A percentile compares a stretch with the other conserved stretches of the same genome.
phyloP scores from a whole-genome alignment of 768 basidiomycete genomes.

The Serpula lacrymans region DNA sequence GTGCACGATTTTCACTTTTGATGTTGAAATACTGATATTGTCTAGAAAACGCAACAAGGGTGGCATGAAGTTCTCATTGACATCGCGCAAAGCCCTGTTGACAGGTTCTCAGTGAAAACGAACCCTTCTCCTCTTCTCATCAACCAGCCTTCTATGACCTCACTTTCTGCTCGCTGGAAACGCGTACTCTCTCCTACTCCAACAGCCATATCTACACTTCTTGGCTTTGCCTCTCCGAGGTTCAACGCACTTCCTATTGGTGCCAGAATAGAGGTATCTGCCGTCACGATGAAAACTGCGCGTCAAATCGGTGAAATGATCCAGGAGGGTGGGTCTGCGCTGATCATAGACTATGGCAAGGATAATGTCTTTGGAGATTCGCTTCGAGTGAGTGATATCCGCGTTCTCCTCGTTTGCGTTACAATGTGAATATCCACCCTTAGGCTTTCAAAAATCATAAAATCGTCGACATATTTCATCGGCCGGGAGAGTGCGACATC shows the following conservation, averaged over 20 bases:
- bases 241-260: slow-evolving; percentile 69
- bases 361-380: slow-evolving; percentile 66
- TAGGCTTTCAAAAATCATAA: slow-evolving; percentile 91
- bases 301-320: slow-evolving; percentile 67
- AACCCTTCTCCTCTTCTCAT: slow-evolving; percentile 8
- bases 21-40: background rate
- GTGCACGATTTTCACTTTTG: background rate
- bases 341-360: slow-evolving; percentile 90
- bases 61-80: slow-evolving; percentile 86
- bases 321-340: slow-evolving; percentile 49
- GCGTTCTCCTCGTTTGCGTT: slow-evolving; percentile 1
- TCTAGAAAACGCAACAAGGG: slow-evolving; percentile 70
- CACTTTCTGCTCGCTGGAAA: slow-evolving; percentile 44
- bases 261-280: slow-evolving; percentile 77
- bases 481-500: slow-evolving; percentile 85
- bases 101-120: slow-evolving; percentile 22
- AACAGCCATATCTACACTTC: slow-evolving; percentile 49
- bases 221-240: slow-evolving; percentile 64
- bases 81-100: slow-evolving; percentile 37
- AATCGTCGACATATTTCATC: slow-evolving; percentile 78
- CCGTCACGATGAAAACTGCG: slow-evolving; percentile 64
- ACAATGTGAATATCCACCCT: background rate
- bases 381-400: slow-evolving; percentile 66
- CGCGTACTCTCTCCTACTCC: slow-evolving; percentile 64
- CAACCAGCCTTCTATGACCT: too few relatives aligned